Base-by-base conservation (phyloP, 768 basidiomycete species). In the Wakefieldia striispora region DNA sequence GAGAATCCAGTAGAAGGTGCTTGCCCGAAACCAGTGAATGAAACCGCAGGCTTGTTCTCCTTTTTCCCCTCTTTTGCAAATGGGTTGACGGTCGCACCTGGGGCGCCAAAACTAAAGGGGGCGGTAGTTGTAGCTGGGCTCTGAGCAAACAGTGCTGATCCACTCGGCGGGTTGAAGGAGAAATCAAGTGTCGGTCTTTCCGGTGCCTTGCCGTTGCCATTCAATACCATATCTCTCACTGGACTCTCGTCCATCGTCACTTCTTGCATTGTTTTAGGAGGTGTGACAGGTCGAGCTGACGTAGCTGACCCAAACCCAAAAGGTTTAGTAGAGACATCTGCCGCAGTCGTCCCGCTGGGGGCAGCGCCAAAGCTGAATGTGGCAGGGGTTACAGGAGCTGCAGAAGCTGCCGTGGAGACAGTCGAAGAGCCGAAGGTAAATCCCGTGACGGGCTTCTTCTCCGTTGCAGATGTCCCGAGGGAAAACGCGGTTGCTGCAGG, bases 241-340 rank as follows among this genome's bases (percentile, higher is more conserved):
- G 88, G 88, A 56, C 88, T 91, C 66, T 90, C 88, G 35, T 91
- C 88, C 88, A 91, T 91, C 48, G 70, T 79, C 55, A 86, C 79
- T 51, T 88, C 88, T 42, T 83, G 77, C 39, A 83, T 84, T 29
- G 73, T 72, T 49, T 74, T 80, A 3, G 88, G 88, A 10, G 86
- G 86, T 0, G 86, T 88, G 6, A 72, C 68, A n/a, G 86, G 75
- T 19, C 83, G 73, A 23, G 72, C 65, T 38, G 66, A 39, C 11
- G 70, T 55, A 12, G 75, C 49, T 27, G 70, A 53, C 29, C 80
- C 82, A 50, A 88, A 86, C 13, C 71, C 36, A 53, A 87, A 86
- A 11, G 77, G 63, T 56, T 81, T 82, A 45, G 63, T 73, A 6
- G 79, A 70, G 9, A 71, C 70, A 53, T 77, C 74, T n/a, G 74